Evolutionary conservation across 768 basidiomycete genomes (phyloP).

Genomic region (Clitopilus passeckerianus): DNA sequence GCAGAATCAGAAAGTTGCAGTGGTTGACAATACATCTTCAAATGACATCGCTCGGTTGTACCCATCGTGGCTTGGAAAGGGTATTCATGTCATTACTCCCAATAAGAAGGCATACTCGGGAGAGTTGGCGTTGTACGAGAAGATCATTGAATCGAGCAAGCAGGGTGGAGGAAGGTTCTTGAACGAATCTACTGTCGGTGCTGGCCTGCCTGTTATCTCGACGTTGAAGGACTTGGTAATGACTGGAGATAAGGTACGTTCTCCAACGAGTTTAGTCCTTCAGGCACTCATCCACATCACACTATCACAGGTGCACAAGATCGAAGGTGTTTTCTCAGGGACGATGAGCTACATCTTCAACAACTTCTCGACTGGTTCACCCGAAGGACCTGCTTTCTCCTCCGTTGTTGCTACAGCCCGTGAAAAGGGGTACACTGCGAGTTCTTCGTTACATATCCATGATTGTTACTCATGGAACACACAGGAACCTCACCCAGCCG

Average conservation of each 20-base stretch:
- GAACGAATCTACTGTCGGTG: conserved; percentile 93
- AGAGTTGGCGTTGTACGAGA: conserved; percentile 57
- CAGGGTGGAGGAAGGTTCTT: conserved; percentile 64
- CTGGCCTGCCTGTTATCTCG: conserved; percentile 87
- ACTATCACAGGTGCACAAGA: conserved; percentile 62
- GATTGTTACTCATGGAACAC: neutral
- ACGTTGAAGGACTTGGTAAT: conserved; percentile 89
- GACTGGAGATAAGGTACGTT: conserved; percentile 83
- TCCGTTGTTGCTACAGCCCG: conserved; percentile 85
- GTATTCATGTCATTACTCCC: conserved; percentile 88
- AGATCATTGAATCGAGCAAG: conserved; percentile 56
- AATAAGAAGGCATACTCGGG: conserved; percentile 97
- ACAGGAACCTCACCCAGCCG: conserved; percentile 95
- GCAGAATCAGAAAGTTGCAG: conserved; percentile 47
- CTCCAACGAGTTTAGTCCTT: neutral
- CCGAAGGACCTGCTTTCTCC: conserved; percentile 76
- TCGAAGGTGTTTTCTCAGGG: conserved; percentile 97
- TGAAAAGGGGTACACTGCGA: conserved; percentile 91
- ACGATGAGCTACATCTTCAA: conserved; percentile 99
- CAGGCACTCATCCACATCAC: neutral
- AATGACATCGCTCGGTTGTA: conserved; percentile 78
- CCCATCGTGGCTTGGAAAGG: conserved; percentile 70
- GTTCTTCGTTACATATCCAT: conserved; percentile 8
- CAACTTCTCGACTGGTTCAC: conserved; percentile 72
- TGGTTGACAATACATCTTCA: conserved; percentile 93